phyloP scores from a whole-genome alignment of 2,329 filamentous ascomycete species.

The Exutisphaerella laricina region DNA sequence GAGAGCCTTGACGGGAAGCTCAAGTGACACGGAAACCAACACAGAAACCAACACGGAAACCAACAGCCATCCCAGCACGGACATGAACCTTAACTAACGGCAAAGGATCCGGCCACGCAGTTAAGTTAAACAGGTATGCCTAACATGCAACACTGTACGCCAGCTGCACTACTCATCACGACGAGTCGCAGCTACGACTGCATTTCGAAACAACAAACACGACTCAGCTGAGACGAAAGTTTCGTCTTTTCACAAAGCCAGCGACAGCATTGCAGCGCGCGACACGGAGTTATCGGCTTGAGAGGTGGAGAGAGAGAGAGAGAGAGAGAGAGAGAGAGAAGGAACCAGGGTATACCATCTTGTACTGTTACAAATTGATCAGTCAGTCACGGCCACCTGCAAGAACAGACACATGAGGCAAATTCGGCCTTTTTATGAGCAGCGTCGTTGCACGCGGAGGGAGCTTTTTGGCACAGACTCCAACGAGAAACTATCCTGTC shows the following conservation, averaged over 20 bases:
- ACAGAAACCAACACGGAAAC: neutral
- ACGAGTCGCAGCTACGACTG: neutral
- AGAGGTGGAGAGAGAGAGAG: too few relatives aligned
- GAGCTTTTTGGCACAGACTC: too few relatives aligned
- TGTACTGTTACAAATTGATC: too few relatives aligned
- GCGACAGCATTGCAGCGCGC: neutral
- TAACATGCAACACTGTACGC: neutral
- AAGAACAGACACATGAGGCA: too few relatives aligned
- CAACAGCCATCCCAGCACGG: neutral
- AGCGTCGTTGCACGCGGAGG: too few relatives aligned
- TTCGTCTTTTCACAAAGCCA: neutral
- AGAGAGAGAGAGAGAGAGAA: too few relatives aligned
- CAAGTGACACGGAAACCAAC: neutral
- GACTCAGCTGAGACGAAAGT: neutral
- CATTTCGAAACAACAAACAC: neutral
- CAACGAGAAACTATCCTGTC: too few relatives aligned
- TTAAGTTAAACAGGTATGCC: neutral
- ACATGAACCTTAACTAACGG: neutral
- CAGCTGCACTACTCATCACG: neutral
- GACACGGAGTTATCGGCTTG: neutral
- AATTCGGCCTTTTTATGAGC: too few relatives aligned
- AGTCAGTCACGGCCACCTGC: too few relatives aligned
- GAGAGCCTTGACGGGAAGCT: slow-evolving; percentile 30
- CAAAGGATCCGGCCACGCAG: neutral
- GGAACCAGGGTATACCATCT: too few relatives aligned